Conservation (phyloP, 2,329 filamentous ascomycete genomes). For the Ploettnerulaceae sp. region DNA sequence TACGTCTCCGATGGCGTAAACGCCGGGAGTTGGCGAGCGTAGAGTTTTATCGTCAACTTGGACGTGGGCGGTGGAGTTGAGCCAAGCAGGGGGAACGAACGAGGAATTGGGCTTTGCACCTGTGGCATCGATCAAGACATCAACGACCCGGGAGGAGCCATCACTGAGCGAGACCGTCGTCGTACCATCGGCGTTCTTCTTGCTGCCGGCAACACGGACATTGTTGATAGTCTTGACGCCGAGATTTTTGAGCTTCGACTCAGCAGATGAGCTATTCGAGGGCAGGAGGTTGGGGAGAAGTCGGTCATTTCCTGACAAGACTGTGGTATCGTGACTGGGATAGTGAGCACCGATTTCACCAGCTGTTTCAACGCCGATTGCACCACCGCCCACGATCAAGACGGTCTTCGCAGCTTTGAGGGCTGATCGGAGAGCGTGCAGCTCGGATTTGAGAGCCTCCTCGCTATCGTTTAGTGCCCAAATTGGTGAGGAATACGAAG, state of each 20-base stretch:
- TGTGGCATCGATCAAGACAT: slow-evolving; percentile 44
- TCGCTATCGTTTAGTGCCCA: slow-evolving; percentile 44
- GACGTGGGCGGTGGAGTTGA: slow-evolving; percentile 44
- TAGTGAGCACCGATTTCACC: slow-evolving; percentile 31
- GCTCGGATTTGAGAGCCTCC: slow-evolving; percentile 19
- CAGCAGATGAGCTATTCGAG: slow-evolving; percentile 24
- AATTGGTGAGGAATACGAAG: slow-evolving; percentile 37
- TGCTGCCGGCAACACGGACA: slow-evolving; percentile 34
- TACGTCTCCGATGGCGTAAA: slow-evolving; percentile 46
- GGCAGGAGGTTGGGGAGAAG: slow-evolving; percentile 12
- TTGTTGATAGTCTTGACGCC: slow-evolving; percentile 44
- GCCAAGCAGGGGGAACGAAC: slow-evolving; percentile 43
- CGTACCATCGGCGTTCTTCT: slow-evolving; percentile 28
- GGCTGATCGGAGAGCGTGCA: slow-evolving; percentile 34
- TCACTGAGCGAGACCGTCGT: slow-evolving; percentile 39
- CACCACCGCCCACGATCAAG: slow-evolving; percentile 30
- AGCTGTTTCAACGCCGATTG: slow-evolving; percentile 32
- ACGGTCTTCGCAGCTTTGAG: slow-evolving; percentile 25
- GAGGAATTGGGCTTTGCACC: slow-evolving; percentile 39
- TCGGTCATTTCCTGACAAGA: slow-evolving; percentile 15
- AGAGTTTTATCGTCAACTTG: slow-evolving; percentile 42
- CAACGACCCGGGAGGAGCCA: slow-evolving; percentile 38
- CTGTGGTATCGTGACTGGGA: slow-evolving; percentile 18
- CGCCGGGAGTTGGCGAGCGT: slow-evolving; percentile 39
- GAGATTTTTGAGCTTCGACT: slow-evolving; percentile 43